Base-by-base conservation (phyloP, 176 grass and related monocot species). In the Lolium rigidum region DNA sequence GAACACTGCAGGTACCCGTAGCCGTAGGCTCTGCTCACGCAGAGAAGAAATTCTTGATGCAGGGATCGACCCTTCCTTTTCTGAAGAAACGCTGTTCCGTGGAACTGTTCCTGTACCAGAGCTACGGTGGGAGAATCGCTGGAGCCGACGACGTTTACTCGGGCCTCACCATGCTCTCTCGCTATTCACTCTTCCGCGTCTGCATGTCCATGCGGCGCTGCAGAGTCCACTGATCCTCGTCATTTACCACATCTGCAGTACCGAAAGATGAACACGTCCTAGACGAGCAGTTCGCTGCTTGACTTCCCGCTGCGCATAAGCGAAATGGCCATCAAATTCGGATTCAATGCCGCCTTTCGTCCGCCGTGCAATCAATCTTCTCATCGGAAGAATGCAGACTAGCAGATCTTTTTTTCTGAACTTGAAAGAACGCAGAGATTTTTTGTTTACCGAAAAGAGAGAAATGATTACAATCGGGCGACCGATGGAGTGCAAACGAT, bases 51-150 rank as follows among this genome's bases (percentile, higher is more conserved):
- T 46, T 80, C 21, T 80, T 52, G 50, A 25, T 44, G 77, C 3
- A 48, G 26, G 41, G 21, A 80, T 80, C 78, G 58, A 64, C 6
- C 58, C 58, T 80, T 80, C 78, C 44, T 64, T 64, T 28, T 28
- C 72, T 50, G 71, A 9, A 50, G 44, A 72, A 15, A 48, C 70
- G 0, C 70, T 49, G 70, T 3, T 24, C 44, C 21, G 12, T 50
- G 7, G 3, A 66, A 51, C 72, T 51, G 72, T 28, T 51, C 47
- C 2, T 50, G 44, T 7, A 3, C 44, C 70, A 13, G 70, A 7
- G 39, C 61, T 0, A 64, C 61, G 31, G 31, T 35, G 31, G 31
- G 31, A 35, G 31, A 35, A 35, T 35, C 67, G 67, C 38, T 70
- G 67, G 5, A 73, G 39, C 20, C 39, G 39, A 46, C 39, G 69